Conservation (phyloP, 305 asterid species). For the Ilex paraguariensis region DNA sequence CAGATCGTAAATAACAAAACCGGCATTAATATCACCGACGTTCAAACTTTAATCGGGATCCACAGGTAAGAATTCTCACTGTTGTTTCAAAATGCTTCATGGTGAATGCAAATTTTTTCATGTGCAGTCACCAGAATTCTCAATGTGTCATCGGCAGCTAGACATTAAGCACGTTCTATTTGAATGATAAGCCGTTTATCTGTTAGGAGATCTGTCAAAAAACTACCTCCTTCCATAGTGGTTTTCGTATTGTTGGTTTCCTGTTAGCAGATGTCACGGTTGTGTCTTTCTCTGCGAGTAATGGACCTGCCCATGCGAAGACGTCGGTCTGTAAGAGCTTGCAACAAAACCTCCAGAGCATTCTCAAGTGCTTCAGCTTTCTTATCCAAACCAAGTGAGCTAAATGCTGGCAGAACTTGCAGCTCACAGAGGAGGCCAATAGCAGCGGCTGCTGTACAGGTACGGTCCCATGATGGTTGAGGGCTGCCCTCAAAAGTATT, state of each 20-base stretch:
- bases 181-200: no score
- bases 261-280: constrained; percentile 41
- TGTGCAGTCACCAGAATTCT: no score
- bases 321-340: constrained; percentile 66
- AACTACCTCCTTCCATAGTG: neutral
- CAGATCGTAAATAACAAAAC: no score
- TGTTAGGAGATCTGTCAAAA: neutral
- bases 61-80: no score
- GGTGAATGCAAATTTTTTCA: no score
- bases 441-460: constrained; percentile 94
- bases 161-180: no score
- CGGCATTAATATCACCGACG: no score
- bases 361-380: constrained; percentile 62
- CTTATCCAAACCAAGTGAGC: constrained; percentile 42
- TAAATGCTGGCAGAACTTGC: constrained; percentile 47
- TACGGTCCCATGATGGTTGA: constrained; percentile 93
- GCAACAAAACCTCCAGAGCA: constrained; percentile 53
- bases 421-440: constrained; percentile 75
- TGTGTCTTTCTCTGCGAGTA: constrained; percentile 52
- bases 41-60: no score
- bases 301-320: constrained; percentile 80
- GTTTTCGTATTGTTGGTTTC: constrained; percentile 3
- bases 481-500: constrained; percentile 43
- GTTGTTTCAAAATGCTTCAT: no score
- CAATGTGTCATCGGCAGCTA: no score